phyloP scores from a whole-genome alignment of 2,329 filamentous ascomycete genomes.

The Trichophyton mentagrophytes region DNA sequence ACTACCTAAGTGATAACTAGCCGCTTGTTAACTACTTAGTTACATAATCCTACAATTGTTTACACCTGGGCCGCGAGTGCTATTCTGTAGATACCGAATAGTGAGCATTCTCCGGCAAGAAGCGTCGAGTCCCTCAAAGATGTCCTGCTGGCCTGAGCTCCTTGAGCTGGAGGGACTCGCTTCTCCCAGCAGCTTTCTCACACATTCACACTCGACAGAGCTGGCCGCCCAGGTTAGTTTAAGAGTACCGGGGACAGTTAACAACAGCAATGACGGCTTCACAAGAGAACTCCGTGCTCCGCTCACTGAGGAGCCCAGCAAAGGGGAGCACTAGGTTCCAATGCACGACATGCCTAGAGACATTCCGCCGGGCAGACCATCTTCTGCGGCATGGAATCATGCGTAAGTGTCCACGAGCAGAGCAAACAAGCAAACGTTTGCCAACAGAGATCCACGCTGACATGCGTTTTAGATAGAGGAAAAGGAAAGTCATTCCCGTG shows the following conservation, averaged over 20 bases:
- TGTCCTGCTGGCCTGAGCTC: background rate
- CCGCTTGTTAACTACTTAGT: background rate
- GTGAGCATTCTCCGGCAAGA: background rate
- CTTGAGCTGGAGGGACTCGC: background rate
- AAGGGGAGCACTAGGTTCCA: constrained; percentile 8
- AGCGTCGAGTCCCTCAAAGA: background rate
- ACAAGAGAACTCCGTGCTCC: background rate
- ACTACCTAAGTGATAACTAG: no score
- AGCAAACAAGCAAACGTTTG: background rate
- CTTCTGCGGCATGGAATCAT: constrained; percentile 37
- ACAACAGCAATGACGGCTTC: background rate
- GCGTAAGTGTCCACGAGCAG: constrained; percentile 3
- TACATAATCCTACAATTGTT: background rate
- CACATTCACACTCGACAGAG: background rate
- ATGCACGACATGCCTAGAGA: constrained; percentile 36
- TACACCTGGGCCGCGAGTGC: background rate
- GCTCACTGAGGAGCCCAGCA: background rate
- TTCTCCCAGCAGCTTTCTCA: background rate
- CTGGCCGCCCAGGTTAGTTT: no score
- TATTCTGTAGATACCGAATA: background rate
- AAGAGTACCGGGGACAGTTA: background rate
- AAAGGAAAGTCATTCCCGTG: constrained; percentile 39
- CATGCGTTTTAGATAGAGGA: background rate
- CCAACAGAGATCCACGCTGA: background rate
- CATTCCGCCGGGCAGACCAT: constrained; percentile 37